Percentiles rank a stretch among this genome's conserved stretches.
Evolutionary conservation across 2,329 filamentous ascomycete species (phyloP).

Genomic region (Zasmidium cellare): DNA sequence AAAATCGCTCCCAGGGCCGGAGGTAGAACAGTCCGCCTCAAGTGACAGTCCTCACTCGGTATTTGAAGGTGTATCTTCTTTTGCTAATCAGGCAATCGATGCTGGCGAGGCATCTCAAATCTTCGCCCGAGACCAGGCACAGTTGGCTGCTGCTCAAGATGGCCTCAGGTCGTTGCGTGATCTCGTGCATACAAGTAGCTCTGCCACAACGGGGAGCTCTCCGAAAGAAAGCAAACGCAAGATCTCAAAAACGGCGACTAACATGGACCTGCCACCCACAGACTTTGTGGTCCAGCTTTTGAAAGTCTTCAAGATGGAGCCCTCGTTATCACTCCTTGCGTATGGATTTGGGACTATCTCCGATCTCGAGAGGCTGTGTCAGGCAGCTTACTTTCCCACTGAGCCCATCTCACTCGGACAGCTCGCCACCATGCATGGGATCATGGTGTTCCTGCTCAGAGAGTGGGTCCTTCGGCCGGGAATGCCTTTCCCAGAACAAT

Average conservation of each 20-base stretch:
- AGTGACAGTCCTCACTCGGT: constrained; percentile 6
- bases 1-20: background rate
- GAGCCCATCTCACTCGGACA: constrained; percentile 9
- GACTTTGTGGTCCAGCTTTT: constrained; percentile 11
- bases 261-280: constrained; percentile 9
- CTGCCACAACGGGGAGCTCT: background rate
- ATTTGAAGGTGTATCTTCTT: constrained; percentile 13
- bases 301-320: constrained; percentile 8
- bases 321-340: constrained; percentile 5
- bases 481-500: background rate
- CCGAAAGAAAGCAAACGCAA: constrained; percentile 1
- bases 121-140: constrained; percentile 11
- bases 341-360: constrained; percentile 9
- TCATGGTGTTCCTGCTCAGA: constrained; percentile 7
- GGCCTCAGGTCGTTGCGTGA: constrained; percentile 10
- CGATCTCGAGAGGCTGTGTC: constrained; percentile 8
- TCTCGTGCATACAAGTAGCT: constrained; percentile 2
- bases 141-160: constrained; percentile 11
- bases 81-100: constrained; percentile 10
- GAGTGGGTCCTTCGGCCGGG: constrained; percentile 10
- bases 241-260: background rate
- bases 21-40: constrained; percentile 1
- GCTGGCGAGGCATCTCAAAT: constrained; percentile 14
- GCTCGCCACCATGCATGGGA: constrained; percentile 12
- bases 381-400: constrained; percentile 12